These are phyloP conservation scores for Fusarium fracticaudum DNA, from an alignment of 2,329 filamentous ascomycete genomes.

Conservation along the genomic window DNA sequence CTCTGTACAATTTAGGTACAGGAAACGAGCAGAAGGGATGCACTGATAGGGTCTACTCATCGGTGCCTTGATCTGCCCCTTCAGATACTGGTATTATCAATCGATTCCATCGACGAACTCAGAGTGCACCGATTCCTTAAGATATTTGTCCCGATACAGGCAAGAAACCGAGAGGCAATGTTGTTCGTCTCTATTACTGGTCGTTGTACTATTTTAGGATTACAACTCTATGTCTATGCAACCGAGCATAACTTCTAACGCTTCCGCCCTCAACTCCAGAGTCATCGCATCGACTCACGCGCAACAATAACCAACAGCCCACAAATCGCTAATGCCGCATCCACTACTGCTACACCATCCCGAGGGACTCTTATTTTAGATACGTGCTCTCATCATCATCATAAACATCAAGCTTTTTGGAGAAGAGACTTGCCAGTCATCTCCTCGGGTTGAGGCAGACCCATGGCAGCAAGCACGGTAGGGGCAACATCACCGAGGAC, in stretches of 20 bases:
- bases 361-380: not conserved
- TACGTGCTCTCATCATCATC: constrained; percentile 1
- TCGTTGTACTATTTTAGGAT: constrained; percentile 25
- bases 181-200: constrained; percentile 12
- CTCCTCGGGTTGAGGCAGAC: constrained; percentile 85
- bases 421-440: constrained; percentile 92
- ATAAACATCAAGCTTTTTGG: constrained; percentile 67
- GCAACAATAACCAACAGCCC: constrained; percentile 26
- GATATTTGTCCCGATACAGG: not conserved
- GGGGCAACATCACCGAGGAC: constrained; percentile 98
- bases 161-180: not conserved
- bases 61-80: not conserved
- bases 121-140: not conserved
- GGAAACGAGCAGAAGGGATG: not conserved
- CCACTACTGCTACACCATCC: constrained; percentile 22
- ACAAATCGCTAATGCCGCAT: constrained; percentile 26
- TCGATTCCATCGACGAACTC: not conserved
- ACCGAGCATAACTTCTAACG: constrained; percentile 27
- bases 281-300: constrained; percentile 16
- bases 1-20: not conserved
- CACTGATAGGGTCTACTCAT: not conserved
- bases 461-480: constrained; percentile 92
- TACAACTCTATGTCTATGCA: constrained; percentile 30
- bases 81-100: not conserved
- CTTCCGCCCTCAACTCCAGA: constrained; percentile 39